Evolutionary conservation across 345 rosid genomes (phyloP).

Genomic region (Hirschfeldia incana): DNA sequence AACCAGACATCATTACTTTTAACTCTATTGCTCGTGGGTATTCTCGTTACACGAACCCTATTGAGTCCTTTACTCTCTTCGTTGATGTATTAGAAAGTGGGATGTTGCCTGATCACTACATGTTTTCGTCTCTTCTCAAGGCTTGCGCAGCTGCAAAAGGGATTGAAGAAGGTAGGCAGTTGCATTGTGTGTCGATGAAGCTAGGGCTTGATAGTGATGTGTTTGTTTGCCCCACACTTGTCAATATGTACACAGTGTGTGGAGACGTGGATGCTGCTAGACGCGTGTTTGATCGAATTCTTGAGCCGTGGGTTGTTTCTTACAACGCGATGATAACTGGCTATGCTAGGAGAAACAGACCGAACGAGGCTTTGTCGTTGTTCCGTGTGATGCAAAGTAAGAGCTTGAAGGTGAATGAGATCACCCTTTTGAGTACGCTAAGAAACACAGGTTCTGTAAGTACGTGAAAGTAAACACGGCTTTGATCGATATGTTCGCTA

Average conservation of each 20-base stretch:
- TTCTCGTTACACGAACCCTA: conserved; percentile 48
- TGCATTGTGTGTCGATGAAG: conserved; percentile 58
- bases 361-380: conserved; percentile 70
- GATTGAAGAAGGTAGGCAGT: conserved; percentile 59
- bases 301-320: conserved; percentile 67
- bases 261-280: conserved; percentile 64
- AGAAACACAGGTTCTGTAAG: conserved; percentile 49
- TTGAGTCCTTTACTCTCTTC: conserved; percentile 48
- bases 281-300: conserved; percentile 54
- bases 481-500: conserved; percentile 84
- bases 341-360: conserved; percentile 63
- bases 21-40: conserved; percentile 75
- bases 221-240: conserved; percentile 68
- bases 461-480: conserved; percentile 76
- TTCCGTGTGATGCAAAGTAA: conserved; percentile 70
- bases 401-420: conserved; percentile 62
- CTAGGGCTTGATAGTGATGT: conserved; percentile 50
- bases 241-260: conserved; percentile 66
- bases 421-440: conserved; percentile 69
- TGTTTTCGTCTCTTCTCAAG: conserved; percentile 69
- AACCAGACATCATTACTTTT: conserved; percentile 57
- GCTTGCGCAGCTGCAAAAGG: conserved; percentile 55
- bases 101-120: conserved; percentile 59
- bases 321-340: conserved; percentile 79
- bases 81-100: conserved; percentile 46